Percentiles rank a stretch among this genome's conserved stretches.
Evolutionary conservation across 345 rosid species (phyloP).

Genomic region (Syzygium jambos): DNA sequence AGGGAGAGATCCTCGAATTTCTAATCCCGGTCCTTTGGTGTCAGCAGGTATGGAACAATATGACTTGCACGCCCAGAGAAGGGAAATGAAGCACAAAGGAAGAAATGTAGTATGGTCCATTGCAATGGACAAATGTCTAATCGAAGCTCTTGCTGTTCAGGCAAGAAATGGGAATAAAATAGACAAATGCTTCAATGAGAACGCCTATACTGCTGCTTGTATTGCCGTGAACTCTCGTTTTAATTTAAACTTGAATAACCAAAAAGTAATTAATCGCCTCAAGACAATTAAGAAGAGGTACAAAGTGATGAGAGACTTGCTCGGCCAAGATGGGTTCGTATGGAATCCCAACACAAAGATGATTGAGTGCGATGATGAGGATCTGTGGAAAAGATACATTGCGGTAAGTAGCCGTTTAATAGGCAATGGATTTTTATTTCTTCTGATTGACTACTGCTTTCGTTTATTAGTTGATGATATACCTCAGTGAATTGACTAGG

Average conservation of each 20-base stretch:
- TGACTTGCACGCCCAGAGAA: constrained; percentile 45
- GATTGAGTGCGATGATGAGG: constrained; percentile 63
- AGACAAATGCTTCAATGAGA: constrained; percentile 75
- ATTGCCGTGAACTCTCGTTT: constrained; percentile 62
- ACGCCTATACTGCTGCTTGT: constrained; percentile 74
- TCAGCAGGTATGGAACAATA: constrained; percentile 58
- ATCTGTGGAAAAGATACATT: constrained; percentile 76
- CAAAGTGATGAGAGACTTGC: constrained; percentile 64
- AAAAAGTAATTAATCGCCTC: constrained; percentile 73
- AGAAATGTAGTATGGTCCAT: constrained; percentile 86
- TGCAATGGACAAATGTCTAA: constrained; percentile 85
- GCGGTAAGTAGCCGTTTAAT: constrained; percentile 33
- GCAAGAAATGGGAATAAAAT: constrained; percentile 77
- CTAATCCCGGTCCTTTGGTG: not conserved
- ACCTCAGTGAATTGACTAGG: constrained; percentile 29
- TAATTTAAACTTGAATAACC: constrained; percentile 65
- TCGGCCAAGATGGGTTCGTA: constrained; percentile 67
- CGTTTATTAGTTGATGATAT: not conserved
- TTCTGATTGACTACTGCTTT: not conserved
- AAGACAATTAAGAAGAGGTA: constrained; percentile 90
- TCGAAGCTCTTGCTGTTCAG: constrained; percentile 77
- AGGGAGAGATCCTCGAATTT: not conserved
- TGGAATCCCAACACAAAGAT: constrained; percentile 66
- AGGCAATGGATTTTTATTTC: not conserved
- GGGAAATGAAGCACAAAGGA: constrained; percentile 74